A percentile compares a stretch with the other conserved stretches of the same genome.
phyloP scores from a whole-genome alignment of 345 rosid species.

The Gossypium arboreum region DNA sequence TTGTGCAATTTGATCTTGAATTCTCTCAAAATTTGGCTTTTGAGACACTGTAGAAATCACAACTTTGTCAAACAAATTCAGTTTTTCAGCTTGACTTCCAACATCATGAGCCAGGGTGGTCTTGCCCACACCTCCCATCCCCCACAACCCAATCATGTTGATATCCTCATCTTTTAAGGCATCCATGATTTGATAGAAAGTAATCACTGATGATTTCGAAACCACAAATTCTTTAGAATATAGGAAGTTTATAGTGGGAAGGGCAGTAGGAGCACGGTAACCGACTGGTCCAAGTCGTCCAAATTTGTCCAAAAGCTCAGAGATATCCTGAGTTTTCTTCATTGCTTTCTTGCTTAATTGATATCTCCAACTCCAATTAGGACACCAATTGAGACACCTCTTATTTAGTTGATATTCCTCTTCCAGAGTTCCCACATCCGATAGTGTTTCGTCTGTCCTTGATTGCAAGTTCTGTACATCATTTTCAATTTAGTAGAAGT shows the following conservation, averaged over 20 bases:
- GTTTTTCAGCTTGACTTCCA: background rate
- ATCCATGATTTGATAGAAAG: background rate
- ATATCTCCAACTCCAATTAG: no score
- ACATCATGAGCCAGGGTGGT: background rate
- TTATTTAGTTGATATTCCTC: no score
- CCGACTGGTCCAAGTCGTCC: background rate
- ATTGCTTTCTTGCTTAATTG: no score
- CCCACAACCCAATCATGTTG: background rate
- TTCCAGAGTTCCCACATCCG: background rate
- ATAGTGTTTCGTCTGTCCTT: background rate
- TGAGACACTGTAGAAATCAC: background rate
- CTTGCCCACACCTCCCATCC: background rate
- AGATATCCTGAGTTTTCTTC: no score
- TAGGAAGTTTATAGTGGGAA: background rate
- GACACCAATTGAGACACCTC: no score
- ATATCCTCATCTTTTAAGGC: background rate
- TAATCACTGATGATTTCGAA: background rate
- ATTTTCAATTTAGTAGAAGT: background rate
- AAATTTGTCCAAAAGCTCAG: background rate
- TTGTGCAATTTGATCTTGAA: constrained; percentile 8
- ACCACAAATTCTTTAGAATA: background rate
- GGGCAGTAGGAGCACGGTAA: background rate
- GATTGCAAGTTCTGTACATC: background rate
- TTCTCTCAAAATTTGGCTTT: background rate
- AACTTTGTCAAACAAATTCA: background rate